Evolutionary conservation across 2,329 filamentous ascomycete species (phyloP), one percentile per base, ranked within the genome.

Genomic region (Didymellaceae sp.): DNA sequence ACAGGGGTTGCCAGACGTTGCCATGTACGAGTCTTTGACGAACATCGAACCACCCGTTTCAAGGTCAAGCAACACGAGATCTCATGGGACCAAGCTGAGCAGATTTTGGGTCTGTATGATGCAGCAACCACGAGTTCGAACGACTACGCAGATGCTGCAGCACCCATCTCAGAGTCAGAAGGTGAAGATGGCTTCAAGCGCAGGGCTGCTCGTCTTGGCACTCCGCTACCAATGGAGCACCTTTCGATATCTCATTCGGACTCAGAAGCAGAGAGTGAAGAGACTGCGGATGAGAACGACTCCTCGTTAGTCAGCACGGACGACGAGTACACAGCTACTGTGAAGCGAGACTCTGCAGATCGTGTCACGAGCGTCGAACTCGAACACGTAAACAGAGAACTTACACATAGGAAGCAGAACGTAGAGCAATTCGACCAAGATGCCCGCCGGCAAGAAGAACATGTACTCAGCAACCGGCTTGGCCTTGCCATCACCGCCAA

Each of bases 1-100:
- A 67, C 75, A 10, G 71, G 68, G 2, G 71, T 79, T 6, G 75
- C 84, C 1, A 76, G 81, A 51, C 77, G 83, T 52, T 82, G 79
- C 58, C 73, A 74, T 7, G 59, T 87, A 4, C 65, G 76, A 11
- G 80, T 88, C 2, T 74, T 77, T 35, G 48, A 50, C 8, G 56
- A 62, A 8, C 55, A 54, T 31, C 45, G 40, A 8, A 56, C 54
- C 16, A 47, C 49, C 3, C 28, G 33, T 2, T 47, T 35, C 18
- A 47, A 59, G 45, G 20, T 30, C 11, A 58, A 78, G 51, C 61
- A 65, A 37, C 33, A 39, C 74, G 79, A 56, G 66, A 76, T 55
- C 70, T 78, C 58, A 61, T 80, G 31, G 78, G 78, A 63, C 51
- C 67, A 57, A 66, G 73, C 55, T 54, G 80, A 61, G 61, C 66